Conservation (phyloP, 1,284 basidiomycete genomes). For the Athelia psychrophila region DNA sequence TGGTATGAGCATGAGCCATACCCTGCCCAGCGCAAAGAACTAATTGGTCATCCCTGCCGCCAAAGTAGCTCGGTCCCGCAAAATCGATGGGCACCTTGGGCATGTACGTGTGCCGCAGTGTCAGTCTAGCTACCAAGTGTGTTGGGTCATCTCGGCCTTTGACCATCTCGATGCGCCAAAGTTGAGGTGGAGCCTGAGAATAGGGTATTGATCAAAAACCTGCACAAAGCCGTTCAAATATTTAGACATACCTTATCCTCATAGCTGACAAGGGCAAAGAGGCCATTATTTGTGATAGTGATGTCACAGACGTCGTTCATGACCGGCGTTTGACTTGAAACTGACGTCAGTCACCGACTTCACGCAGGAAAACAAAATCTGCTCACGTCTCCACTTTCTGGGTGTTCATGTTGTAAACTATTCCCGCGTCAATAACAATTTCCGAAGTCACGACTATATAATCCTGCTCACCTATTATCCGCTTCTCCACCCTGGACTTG, state of each 20-base stretch:
- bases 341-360: neutral
- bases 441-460: neutral
- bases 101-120: slow-evolving; percentile 66
- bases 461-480: slow-evolving; percentile 58
- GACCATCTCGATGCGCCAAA: slow-evolving; percentile 72
- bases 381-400: slow-evolving; percentile 65
- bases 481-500: slow-evolving; percentile 73
- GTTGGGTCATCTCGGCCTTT: slow-evolving; percentile 43
- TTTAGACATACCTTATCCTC: slow-evolving; percentile 56
- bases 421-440: slow-evolving; percentile 2
- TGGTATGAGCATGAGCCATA: slow-evolving; percentile 17
- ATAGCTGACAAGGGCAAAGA: slow-evolving; percentile 67
- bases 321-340: slow-evolving; percentile 68
- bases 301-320: slow-evolving; percentile 76
- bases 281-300: slow-evolving; percentile 57
- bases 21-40: slow-evolving; percentile 77
- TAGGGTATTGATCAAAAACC: neutral
- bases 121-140: slow-evolving; percentile 43
- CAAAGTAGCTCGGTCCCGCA: slow-evolving; percentile 77
- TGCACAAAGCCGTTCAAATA: neutral
- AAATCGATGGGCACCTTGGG: slow-evolving; percentile 69
- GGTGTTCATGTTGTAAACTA: slow-evolving; percentile 71
- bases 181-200: slow-evolving; percentile 68
- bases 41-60: slow-evolving; percentile 72
- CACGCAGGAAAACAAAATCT: slow-evolving; percentile 1